Base-by-base conservation (phyloP, 257 asterid species). In the Phtheirospermum japonicum region DNA sequence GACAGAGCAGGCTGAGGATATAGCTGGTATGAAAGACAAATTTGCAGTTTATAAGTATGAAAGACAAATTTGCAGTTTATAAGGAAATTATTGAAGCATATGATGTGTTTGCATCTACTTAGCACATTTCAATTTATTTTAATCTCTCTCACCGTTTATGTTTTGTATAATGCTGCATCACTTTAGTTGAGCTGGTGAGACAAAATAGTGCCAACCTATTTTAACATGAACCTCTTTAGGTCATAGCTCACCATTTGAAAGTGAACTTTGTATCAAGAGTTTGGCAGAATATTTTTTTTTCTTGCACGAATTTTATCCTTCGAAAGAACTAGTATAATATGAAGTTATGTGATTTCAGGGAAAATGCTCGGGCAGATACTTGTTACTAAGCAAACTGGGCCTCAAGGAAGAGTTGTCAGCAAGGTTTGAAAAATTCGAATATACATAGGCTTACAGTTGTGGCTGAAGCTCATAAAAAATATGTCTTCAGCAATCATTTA, bases 331-430 rank as follows among this genome's bases (percentile, higher is more conserved):
- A 34, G 26, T 57, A 9, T 32, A 61, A n/a, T 63, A 19, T 65
- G 31, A 63, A 40, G 17, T 57, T 61, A 18, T 62, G 68, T 54
- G 60, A 36, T 73, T 75, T 69, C 87, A 93, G 99, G 89, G 68
- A 83, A 89, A 78, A 93, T 89, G 99, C 94, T 93, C 26, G 97
- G 96, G 34, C 91, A 87, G 69, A 68, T 85, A 73, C 97, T 93
- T 76, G 99, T 93, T 67, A 93, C 99, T 10, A 89, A 93, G 67
- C 99, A 93, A 83, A 82, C 90, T 64, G 99, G 99, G 57, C 76
- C 96, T 61, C 91, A 89, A 72, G 99, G 99, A 69, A 89, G 85
- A 79, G 59, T 89, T 77, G 99, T 93, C 82, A 89, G 99, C 96
- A 93, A 89, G 97, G 99, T 93, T 57, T 59, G 4, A 59, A 36